These are phyloP conservation scores for Starmerella tilneyi DNA, from an alignment of 805 yeast species.

Conservation along the genomic window DNA sequence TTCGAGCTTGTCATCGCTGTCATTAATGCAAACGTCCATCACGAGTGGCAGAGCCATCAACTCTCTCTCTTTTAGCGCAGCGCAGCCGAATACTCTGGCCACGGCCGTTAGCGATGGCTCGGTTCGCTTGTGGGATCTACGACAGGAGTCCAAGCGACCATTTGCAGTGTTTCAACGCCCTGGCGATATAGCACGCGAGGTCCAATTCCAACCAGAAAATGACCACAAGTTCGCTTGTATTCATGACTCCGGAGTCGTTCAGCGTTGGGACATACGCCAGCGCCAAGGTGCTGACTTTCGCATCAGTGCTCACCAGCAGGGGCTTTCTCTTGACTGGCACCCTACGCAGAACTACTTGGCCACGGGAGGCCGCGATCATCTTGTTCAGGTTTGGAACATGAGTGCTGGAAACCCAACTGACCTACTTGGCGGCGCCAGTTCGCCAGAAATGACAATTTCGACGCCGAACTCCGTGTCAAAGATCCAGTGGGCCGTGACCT, in stretches of 20 bases:
- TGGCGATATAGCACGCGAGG: conserved; percentile 59
- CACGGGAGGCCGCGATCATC: conserved; percentile 89
- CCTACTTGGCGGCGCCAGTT: conserved; percentile 34
- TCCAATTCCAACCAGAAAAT: conserved; percentile 43
- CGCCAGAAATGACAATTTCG: conserved; percentile 55
- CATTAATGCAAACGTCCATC: conserved; percentile 8
- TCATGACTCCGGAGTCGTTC: conserved; percentile 81
- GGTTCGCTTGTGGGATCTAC: conserved; percentile 72
- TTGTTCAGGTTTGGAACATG: conserved; percentile 67
- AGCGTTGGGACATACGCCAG: conserved; percentile 74
- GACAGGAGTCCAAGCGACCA: conserved; percentile 45
- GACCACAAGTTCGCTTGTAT: conserved; percentile 58
- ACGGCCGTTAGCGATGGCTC: conserved; percentile 73
- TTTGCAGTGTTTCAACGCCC: conserved; percentile 45
- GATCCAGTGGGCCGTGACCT: conserved; percentile 54
- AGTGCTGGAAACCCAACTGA: conserved; percentile 27
- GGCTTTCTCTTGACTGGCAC: conserved; percentile 79
- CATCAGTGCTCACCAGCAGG: conserved; percentile 84
- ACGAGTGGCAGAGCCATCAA: conserved; percentile 38
- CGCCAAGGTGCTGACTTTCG: conserved; percentile 54
- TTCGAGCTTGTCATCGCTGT: conserved; percentile 28
- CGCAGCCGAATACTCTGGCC: conserved; percentile 46
- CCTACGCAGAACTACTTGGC: conserved; percentile 69
- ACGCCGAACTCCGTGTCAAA: conserved; percentile 72
- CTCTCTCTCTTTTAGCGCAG: conserved; percentile 49